A percentile compares a stretch with the other conserved stretches of the same genome.
Evolutionary conservation across 2,329 filamentous ascomycete genomes (phyloP).

Genomic region (Colletotrichum incanum): DNA sequence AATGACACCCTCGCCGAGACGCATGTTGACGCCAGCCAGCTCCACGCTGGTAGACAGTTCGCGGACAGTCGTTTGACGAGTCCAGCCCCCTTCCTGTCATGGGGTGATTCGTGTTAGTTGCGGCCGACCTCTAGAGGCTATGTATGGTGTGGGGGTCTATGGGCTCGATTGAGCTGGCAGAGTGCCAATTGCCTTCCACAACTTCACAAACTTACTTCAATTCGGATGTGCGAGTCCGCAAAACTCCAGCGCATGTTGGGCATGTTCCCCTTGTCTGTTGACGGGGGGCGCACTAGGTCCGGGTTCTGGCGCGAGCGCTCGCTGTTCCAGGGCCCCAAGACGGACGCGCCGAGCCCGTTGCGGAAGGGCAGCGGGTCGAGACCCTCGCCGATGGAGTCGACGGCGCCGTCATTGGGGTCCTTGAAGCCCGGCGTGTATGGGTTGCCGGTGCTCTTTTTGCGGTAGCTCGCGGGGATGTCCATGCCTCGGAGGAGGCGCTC

Average conservation of each 20-base stretch:
- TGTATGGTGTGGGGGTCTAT: not conserved
- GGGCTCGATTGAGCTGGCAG: not conserved
- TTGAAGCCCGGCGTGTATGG: constrained; percentile 74
- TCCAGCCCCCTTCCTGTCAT: constrained; percentile 80
- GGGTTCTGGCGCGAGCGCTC: constrained; percentile 79
- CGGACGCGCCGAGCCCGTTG: constrained; percentile 75
- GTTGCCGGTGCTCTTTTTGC: constrained; percentile 52
- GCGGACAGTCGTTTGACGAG: constrained; percentile 78
- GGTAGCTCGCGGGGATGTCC: constrained; percentile 60
- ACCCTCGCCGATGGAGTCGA: constrained; percentile 72
- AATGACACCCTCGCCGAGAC: constrained; percentile 80
- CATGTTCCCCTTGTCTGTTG: constrained; percentile 80
- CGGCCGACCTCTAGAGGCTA: not conserved
- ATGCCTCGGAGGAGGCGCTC: constrained; percentile 68
- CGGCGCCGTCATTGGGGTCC: constrained; percentile 74
- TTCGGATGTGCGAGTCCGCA: constrained; percentile 74
- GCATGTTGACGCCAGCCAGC: constrained; percentile 85
- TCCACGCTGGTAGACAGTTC: constrained; percentile 78
- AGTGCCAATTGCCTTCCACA: not conserved
- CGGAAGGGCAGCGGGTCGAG: constrained; percentile 77
- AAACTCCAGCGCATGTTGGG: constrained; percentile 83
- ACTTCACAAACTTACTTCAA: constrained; percentile 64
- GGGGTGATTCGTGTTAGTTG: not conserved
- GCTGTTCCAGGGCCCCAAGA: constrained; percentile 79
- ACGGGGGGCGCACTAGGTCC: constrained; percentile 80